Percentiles rank a stretch among this genome's conserved stretches.
Conservation (phyloP, 805 yeast species). For the Schwanniomyces occidentalis region DNA sequence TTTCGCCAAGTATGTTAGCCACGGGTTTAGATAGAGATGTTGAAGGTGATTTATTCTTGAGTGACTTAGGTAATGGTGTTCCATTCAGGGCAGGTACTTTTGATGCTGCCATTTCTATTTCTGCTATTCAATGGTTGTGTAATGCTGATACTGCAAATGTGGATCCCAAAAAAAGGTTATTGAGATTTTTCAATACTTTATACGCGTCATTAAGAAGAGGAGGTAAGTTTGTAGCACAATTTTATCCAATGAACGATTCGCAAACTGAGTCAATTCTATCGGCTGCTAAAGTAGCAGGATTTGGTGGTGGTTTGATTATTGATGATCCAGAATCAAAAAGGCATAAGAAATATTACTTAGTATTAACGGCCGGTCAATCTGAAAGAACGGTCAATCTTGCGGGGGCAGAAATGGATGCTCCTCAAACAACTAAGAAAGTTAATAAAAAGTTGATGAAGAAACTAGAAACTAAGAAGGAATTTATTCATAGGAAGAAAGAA, state of each 20-base stretch:
- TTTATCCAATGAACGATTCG: slow-evolving; percentile 87
- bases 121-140: slow-evolving; percentile 97
- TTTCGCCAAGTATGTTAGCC: slow-evolving; percentile 93
- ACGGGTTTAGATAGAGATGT: slow-evolving; percentile 89
- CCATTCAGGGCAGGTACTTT: slow-evolving; percentile 96
- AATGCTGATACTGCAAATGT: slow-evolving; percentile 84
- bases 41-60: slow-evolving; percentile 88
- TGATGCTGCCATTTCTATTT: slow-evolving; percentile 93
- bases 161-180: slow-evolving; percentile 81
- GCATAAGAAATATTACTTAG: slow-evolving; percentile 87
- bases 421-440: slow-evolving; percentile 41
- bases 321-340: slow-evolving; percentile 93
- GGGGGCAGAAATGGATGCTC: slow-evolving; percentile 79
- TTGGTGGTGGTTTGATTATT: slow-evolving; percentile 91
- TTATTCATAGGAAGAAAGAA: slow-evolving; percentile 87
- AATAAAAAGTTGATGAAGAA: slow-evolving; percentile 51
- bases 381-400: slow-evolving; percentile 72
- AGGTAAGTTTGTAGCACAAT: slow-evolving; percentile 96
- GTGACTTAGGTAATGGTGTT: slow-evolving; percentile 91
- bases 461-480: slow-evolving; percentile 76
- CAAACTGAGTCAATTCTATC: slow-evolving; percentile 76
- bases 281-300: slow-evolving; percentile 92
- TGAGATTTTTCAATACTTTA: slow-evolving; percentile 82
- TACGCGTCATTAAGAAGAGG: slow-evolving; percentile 88
- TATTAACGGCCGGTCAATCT: slow-evolving; percentile 82